phyloP scores from a whole-genome alignment of 2,329 filamentous ascomycete genomes.

The Aspergillus sp. region DNA sequence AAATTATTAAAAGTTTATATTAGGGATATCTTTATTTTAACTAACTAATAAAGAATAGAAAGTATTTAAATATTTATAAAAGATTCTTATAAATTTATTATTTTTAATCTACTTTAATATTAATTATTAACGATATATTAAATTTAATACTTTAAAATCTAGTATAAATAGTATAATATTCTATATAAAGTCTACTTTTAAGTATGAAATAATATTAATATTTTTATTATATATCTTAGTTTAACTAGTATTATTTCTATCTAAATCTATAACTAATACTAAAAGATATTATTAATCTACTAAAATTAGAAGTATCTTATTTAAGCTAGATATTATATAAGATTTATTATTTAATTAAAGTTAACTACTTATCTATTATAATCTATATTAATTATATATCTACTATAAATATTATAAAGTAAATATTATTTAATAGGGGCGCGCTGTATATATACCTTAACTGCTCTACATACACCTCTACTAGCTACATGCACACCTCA shows the following conservation, averaged over 20 bases:
- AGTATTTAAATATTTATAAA: too few relatives aligned
- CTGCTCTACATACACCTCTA: too few relatives aligned
- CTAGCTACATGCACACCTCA: too few relatives aligned
- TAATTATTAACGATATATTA: background rate
- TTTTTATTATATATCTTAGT: background rate
- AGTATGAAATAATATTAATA: background rate
- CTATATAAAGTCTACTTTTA: background rate
- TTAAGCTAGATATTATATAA: too few relatives aligned
- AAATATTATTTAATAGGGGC: too few relatives aligned
- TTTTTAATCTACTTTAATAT: background rate
- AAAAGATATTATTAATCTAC: background rate
- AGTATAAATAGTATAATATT: background rate
- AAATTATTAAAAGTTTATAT: background rate
- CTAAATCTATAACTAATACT: background rate
- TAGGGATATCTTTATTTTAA: background rate
- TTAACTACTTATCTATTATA: too few relatives aligned
- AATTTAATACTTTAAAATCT: too few relatives aligned
- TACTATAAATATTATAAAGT: too few relatives aligned
- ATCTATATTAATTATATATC: too few relatives aligned
- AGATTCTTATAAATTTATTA: background rate
- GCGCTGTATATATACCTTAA: too few relatives aligned
- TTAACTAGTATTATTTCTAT: background rate
- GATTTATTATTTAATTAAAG: too few relatives aligned
- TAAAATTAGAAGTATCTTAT: background rate
- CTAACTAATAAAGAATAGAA: background rate